A percentile compares a stretch with the other conserved stretches of the same genome.
Evolutionary conservation across 2,329 filamentous ascomycete species (phyloP).

Genomic region (Microdochium trichocladiopsis): DNA sequence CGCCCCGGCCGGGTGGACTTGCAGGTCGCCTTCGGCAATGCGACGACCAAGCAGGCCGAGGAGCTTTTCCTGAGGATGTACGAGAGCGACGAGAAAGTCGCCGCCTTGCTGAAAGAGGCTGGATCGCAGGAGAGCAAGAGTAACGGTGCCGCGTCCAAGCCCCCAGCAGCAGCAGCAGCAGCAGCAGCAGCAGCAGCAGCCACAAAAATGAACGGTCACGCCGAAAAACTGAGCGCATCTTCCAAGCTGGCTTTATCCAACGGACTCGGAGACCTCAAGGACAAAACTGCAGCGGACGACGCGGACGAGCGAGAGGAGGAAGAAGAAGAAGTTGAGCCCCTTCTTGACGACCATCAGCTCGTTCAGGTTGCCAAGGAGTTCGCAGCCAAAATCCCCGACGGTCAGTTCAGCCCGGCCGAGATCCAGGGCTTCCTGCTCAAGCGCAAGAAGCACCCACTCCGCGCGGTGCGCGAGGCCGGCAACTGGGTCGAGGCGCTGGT

Average conservation of each 20-base stretch:
- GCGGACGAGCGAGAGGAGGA: not conserved
- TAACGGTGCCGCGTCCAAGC: too few species aligned
- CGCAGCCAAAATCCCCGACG: constrained; percentile 34
- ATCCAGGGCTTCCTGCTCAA: constrained; percentile 60
- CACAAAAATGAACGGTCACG: not conserved
- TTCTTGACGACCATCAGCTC: constrained; percentile 22
- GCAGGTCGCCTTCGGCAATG: constrained; percentile 57
- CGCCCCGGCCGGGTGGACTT: constrained; percentile 67
- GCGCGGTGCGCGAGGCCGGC: constrained; percentile 45
- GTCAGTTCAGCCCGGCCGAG: constrained; percentile 43
- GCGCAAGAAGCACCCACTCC: constrained; percentile 49
- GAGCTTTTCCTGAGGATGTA: constrained; percentile 59
- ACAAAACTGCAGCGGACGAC: not conserved
- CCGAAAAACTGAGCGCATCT: not conserved
- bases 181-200: not conserved
- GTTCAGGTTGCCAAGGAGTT: constrained; percentile 39
- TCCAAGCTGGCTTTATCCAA: too few species aligned
- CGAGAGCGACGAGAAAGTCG: constrained; percentile 29
- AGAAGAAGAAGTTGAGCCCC: too few species aligned
- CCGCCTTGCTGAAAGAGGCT: not conserved
- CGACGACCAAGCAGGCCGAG: constrained; percentile 42
- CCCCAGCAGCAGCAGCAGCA: not conserved
- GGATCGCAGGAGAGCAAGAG: not conserved
- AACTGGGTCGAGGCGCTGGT: constrained; percentile 45
- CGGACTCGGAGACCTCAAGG: not conserved